These are phyloP conservation scores for Babesia ovis DNA, from an alignment of 169 alveolate species.

Conservation along the genomic window DNA sequence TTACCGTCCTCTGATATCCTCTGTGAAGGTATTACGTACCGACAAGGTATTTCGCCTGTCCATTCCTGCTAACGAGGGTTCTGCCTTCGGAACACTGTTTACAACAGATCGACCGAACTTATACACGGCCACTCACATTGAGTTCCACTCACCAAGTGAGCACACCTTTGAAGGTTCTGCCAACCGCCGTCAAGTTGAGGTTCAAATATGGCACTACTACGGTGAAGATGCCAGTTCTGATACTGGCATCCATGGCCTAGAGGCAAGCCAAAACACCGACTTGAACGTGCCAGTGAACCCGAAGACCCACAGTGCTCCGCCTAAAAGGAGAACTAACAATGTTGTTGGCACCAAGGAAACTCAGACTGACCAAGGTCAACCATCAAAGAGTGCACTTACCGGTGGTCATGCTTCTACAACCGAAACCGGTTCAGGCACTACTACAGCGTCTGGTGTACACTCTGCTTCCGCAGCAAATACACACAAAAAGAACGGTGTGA, in stretches of 20 bases:
- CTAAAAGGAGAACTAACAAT: neutral
- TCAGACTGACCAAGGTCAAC: neutral
- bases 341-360: neutral
- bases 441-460: neutral
- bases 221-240: conserved; percentile 55
- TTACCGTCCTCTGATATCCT: conserved; percentile 70
- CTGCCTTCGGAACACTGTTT: conserved; percentile 76
- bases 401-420: neutral
- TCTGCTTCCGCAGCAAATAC: neutral
- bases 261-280: conserved; percentile 34
- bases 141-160: conserved; percentile 85
- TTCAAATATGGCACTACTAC: conserved; percentile 84
- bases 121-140: conserved; percentile 78
- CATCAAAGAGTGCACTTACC: neutral
- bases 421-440: neutral
- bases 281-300: conserved; percentile 40
- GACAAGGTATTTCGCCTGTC: conserved; percentile 77
- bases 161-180: conserved; percentile 86
- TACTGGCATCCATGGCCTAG: conserved; percentile 24
- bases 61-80: conserved; percentile 69
- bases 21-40: conserved; percentile 71
- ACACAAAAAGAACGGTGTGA: neutral
- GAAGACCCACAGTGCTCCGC: neutral
- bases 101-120: conserved; percentile 81
- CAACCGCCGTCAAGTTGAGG: conserved; percentile 81